Evolutionary conservation across 2,329 filamentous ascomycete species (phyloP).

Genomic region (Cordyceps fumosorosea): DNA sequence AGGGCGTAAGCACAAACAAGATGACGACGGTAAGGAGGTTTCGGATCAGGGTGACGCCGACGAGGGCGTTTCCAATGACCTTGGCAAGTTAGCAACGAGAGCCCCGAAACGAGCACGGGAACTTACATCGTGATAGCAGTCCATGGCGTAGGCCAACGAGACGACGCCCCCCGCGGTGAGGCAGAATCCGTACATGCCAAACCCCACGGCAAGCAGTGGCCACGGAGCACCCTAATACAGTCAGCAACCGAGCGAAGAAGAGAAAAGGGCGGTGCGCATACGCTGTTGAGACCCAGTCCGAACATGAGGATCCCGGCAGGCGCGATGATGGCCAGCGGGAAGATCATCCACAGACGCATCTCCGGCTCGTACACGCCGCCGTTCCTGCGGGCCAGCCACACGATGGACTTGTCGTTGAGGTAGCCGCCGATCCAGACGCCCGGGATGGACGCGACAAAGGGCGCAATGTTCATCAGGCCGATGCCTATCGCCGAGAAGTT

Average conservation of each 20-base stretch:
- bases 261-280: slow-evolving; percentile 15
- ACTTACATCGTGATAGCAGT: slow-evolving; percentile 30
- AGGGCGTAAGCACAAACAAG: slow-evolving; percentile 18
- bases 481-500: slow-evolving; percentile 21
- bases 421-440: slow-evolving; percentile 30
- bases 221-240: slow-evolving; percentile 29
- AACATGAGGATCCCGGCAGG: slow-evolving; percentile 30
- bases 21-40: slow-evolving; percentile 19
- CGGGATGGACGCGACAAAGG: slow-evolving; percentile 31
- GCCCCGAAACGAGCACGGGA: not conserved
- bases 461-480: slow-evolving; percentile 22
- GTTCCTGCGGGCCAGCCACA: slow-evolving; percentile 29
- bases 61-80: slow-evolving; percentile 21
- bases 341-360: slow-evolving; percentile 30
- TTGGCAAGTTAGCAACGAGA: slow-evolving; percentile 2
- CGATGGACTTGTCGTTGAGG: slow-evolving; percentile 31
- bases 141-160: slow-evolving; percentile 27
- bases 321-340: slow-evolving; percentile 23
- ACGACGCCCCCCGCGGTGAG: slow-evolving; percentile 29
- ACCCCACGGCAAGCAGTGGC: slow-evolving; percentile 30
- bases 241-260: not conserved
- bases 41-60: slow-evolving; percentile 20
- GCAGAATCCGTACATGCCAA: slow-evolving; percentile 30
- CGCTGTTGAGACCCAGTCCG: slow-evolving; percentile 26
- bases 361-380: slow-evolving; percentile 36